These are phyloP conservation scores for Friedmanniomyces simplex DNA, from an alignment of 495 filamentous ascomycete species.

Conservation along the genomic window DNA sequence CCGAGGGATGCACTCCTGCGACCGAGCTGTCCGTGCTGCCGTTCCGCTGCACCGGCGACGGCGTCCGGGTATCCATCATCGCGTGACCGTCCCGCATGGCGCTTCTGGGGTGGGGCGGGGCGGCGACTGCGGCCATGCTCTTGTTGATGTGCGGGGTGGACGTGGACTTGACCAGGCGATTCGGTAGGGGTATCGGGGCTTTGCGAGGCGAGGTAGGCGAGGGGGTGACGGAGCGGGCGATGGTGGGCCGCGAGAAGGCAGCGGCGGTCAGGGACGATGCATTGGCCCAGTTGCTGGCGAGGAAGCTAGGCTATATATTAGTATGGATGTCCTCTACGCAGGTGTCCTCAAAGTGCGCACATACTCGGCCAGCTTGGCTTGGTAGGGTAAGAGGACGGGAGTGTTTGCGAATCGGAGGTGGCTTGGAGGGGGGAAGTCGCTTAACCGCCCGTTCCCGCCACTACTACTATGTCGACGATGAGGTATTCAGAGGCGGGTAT, in stretches of 20 bases:
- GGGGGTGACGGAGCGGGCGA: conserved; percentile 10
- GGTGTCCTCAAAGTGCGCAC: not conserved
- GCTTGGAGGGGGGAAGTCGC: too few species aligned
- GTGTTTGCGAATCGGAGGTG: not conserved
- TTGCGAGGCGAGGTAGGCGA: too few species aligned
- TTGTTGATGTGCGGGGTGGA: not conserved
- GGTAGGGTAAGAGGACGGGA: not conserved
- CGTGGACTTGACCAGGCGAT: conserved; percentile 10
- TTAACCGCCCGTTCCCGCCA: too few species aligned
- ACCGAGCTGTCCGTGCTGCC: not conserved
- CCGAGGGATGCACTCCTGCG: not conserved
- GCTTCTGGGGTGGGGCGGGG: conserved; percentile 1
- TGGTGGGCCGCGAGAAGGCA: not conserved
- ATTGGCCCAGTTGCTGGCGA: conserved; percentile 8
- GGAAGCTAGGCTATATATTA: not conserved
- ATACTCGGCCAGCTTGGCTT: not conserved
- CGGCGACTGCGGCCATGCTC: conserved; percentile 5
- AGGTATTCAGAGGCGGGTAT: too few species aligned
- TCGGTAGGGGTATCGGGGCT: not conserved
- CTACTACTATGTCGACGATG: too few species aligned
- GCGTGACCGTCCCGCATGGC: conserved; percentile 3
- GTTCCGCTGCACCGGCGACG: conserved; percentile 7
- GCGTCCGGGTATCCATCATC: conserved; percentile 15
- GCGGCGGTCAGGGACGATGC: conserved; percentile 9
- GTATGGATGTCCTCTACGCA: too few species aligned